Percentiles rank a stretch among this genome's conserved stretches.
Evolutionary conservation across 768 basidiomycete genomes (phyloP).

Genomic region (Pleurotus citrinopileatus): DNA sequence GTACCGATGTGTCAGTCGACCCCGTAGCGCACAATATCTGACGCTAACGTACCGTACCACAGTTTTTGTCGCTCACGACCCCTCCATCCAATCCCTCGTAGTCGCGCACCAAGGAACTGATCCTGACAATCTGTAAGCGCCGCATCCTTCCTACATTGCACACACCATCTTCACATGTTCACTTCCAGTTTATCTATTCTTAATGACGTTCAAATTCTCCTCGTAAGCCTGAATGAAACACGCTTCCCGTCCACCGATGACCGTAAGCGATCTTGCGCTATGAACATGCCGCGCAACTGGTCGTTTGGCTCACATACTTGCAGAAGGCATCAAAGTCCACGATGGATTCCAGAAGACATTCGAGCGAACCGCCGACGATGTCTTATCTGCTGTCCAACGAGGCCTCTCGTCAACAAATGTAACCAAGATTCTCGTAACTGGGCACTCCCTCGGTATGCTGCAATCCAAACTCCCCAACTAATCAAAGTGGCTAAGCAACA

Average conservation of each 20-base stretch:
- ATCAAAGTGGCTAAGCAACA: neutral
- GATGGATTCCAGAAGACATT: slow-evolving; percentile 39
- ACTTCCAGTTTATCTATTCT: slow-evolving; percentile 28
- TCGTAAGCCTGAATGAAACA: slow-evolving; percentile 26
- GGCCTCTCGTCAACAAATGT: slow-evolving; percentile 25
- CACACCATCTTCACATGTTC: neutral
- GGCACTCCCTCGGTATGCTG: slow-evolving; percentile 37
- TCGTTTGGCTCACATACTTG: neutral
- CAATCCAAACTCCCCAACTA: neutral
- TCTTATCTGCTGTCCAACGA: slow-evolving; percentile 27
- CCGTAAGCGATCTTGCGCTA: neutral
- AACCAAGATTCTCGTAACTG: slow-evolving; percentile 34
- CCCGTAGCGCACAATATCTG: neutral
- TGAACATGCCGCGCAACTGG: neutral
- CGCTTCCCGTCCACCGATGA: slow-evolving; percentile 22
- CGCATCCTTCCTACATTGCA: neutral
- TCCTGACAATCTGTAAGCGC: slow-evolving; percentile 24
- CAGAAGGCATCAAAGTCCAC: slow-evolving; percentile 32
- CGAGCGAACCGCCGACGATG: slow-evolving; percentile 31
- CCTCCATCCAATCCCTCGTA: slow-evolving; percentile 27
- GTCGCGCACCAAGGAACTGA: slow-evolving; percentile 42
- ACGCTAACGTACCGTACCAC: neutral
- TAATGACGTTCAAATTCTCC: slow-evolving; percentile 30
- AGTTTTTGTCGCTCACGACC: slow-evolving; percentile 38
- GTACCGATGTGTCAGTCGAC: slow-evolving; percentile 26